Evolutionary conservation across 306 rosid genomes (phyloP), one percentile per base, ranked within the genome.

Genomic region (Crotalaria pallida): DNA sequence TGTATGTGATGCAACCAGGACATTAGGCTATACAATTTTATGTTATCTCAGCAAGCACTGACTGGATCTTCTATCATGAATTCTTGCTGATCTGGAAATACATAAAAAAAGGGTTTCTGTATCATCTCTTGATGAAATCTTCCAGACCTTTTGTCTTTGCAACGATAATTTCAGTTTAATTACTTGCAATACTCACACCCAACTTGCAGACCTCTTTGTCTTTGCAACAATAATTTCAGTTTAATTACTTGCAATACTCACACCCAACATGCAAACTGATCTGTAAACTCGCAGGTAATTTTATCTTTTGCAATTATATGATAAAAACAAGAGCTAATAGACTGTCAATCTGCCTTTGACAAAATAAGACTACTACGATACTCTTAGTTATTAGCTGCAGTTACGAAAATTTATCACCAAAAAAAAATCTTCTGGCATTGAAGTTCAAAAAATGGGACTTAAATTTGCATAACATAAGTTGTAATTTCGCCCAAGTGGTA

Each of bases 81-180:
- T 16, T 50, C 22, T 31, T 27, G 73, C 67, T 55, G 67, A 67
- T 67, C 44, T 36, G 44, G 55, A 68, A 67, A 55, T 27, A 43
- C 22, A 21, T 52, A 53, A 61, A 51, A 43, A 8, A 7, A 33
- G 60, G 60, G 51, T 33, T 51, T 60, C 29, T 12, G 7, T 15
- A 52, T 65, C 66, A 70, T 70, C 29, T 70, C 41, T 66, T 21
- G 12, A 11, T 24, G 49, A 61, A 79, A 53, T 26, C 21, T 69
- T 53, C 59, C 44, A 80, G 18, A 74, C 65, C 53, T 48, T 58
- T 45, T 43, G 43, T 47, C 66, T 61, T 69, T 13, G 57, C 33
- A 0, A 27, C 33, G 5, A 27, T 19, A 56, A 67, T 34, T 55
- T 50, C 27, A 44, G 17, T 41, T 65, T 21, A 48, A 40, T 40